Conservation (phyloP, 1,139 yeast species). For the Yamadazyma membranifaciens region DNA sequence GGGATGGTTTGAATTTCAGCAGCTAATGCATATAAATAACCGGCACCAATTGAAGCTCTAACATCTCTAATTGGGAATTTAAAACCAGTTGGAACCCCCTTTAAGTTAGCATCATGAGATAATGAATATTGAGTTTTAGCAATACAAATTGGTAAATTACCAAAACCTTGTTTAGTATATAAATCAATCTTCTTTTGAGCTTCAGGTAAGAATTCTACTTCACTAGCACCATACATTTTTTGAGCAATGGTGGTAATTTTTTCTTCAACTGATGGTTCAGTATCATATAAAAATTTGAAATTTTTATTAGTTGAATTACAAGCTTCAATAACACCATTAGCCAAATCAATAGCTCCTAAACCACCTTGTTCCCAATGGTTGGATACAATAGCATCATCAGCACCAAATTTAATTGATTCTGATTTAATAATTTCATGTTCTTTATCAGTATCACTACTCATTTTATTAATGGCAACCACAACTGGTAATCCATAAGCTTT, state of each 20-base stretch:
- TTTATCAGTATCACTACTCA: slow-evolving; percentile 78
- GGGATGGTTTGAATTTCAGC: slow-evolving; percentile 98
- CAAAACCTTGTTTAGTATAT: slow-evolving; percentile 88
- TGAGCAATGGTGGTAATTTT: slow-evolving; percentile 82
- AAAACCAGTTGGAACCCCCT: slow-evolving; percentile 95
- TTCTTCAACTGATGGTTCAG: slow-evolving; percentile 71
- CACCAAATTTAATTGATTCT: slow-evolving; percentile 91
- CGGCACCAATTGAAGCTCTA: slow-evolving; percentile 94
- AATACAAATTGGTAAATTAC: slow-evolving; percentile 89
- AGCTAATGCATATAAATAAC: slow-evolving; percentile 92
- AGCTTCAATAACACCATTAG: slow-evolving; percentile 79
- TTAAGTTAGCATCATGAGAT: slow-evolving; percentile 89
- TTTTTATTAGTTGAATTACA: slow-evolving; percentile 52
- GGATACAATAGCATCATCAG: slow-evolving; percentile 87
- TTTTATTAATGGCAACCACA: slow-evolving; percentile 91
- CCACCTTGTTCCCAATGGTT: slow-evolving; percentile 99
- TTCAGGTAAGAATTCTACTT: slow-evolving; percentile 80
- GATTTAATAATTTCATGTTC: slow-evolving; percentile 85
- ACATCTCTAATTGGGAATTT: slow-evolving; percentile 93
- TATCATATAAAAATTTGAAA: slow-evolving; percentile 72
- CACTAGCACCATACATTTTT: slow-evolving; percentile 93
- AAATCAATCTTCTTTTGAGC: slow-evolving; percentile 83
- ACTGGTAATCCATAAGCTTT: slow-evolving; percentile 87
- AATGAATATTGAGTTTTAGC: slow-evolving; percentile 98
- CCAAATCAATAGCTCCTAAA: slow-evolving; percentile 84